Evolutionary conservation across 345 rosid species (phyloP).

Genomic region (Eucalyptus lansdowneana): DNA sequence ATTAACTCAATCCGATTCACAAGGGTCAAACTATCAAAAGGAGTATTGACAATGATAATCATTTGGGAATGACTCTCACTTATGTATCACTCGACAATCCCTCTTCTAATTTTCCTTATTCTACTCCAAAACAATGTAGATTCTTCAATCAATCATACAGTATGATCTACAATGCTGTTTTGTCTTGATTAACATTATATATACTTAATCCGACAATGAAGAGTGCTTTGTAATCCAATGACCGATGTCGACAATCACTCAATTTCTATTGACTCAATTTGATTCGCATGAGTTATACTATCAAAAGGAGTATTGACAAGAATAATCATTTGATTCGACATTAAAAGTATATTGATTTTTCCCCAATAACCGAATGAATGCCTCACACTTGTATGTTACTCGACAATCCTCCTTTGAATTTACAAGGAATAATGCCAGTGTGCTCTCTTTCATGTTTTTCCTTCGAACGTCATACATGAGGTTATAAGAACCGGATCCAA

Average conservation of each 20-base stretch:
- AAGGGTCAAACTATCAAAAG: not conserved
- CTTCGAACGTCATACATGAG: too few relatives aligned
- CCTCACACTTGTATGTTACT: not conserved
- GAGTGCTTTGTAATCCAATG: not conserved
- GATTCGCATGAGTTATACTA: not conserved
- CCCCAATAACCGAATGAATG: too few relatives aligned
- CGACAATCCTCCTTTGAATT: not conserved
- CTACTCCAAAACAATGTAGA: too few relatives aligned
- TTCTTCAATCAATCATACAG: not conserved
- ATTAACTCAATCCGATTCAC: not conserved
- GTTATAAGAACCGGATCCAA: too few relatives aligned
- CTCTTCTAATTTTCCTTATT: too few relatives aligned
- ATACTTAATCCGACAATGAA: not conserved
- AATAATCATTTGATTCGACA: not conserved
- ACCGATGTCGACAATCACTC: fast-evolving
- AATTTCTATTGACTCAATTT: not conserved
- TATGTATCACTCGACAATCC: not conserved
- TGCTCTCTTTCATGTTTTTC: too few relatives aligned
- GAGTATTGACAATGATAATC: not conserved
- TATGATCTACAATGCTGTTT: not conserved
- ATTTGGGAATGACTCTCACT: not conserved
- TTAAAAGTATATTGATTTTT: too few relatives aligned
- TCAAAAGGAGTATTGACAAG: not conserved
- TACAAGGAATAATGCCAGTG: not conserved
- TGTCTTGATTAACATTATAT: not conserved